Evolutionary conservation across 495 filamentous ascomycete genomes (phyloP), one percentile per base, ranked within the genome.

Genomic region (Penicillium verhagenii): DNA sequence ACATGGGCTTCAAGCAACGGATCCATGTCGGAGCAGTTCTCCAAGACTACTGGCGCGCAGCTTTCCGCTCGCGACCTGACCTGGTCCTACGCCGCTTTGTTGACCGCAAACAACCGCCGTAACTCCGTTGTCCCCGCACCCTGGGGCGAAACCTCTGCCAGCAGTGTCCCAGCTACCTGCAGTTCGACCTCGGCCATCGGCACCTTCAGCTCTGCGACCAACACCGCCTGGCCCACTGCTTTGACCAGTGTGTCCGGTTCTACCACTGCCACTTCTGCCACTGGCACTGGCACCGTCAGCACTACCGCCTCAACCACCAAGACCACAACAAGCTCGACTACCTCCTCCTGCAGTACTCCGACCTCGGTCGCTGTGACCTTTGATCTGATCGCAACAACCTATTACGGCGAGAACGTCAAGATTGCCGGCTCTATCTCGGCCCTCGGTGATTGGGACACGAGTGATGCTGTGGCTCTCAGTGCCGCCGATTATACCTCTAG

Each of bases 1-100:
- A 56, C 77, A 76, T 70, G 78, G 63, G 25, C 69, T 45, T 72
- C 25, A 40, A 72, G 19, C 69, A 77, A 79, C 53, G 86, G 86
- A 20, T 76, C 78, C 4, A 52, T 88, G 14, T 66, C 80, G 10
- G 86, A 89, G 65, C 86, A 89, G 59, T 88, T 74, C 56, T 71
- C 77, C 63, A 78, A 75, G 52, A 60, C 69, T 37, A 68, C 65
- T 49, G 86, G 86, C 38, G 49, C 55, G 0, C 79, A 78, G 9
- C 56, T 82, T 16, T 83, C 81, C 0, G 86, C 86, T 6, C 53
- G 71, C 11, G 74, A 82, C 33, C 59, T 82, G 10, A 81, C 80
- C 38, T 83, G 80, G 80, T 81, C 78, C 0, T 83, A 80, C 47
- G 78, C 77, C 2, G 72, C 74, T 0, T 67, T 83, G 16, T 59